phyloP scores from a whole-genome alignment of 768 basidiomycete genomes.

The Kwoniella dejecticola region DNA sequence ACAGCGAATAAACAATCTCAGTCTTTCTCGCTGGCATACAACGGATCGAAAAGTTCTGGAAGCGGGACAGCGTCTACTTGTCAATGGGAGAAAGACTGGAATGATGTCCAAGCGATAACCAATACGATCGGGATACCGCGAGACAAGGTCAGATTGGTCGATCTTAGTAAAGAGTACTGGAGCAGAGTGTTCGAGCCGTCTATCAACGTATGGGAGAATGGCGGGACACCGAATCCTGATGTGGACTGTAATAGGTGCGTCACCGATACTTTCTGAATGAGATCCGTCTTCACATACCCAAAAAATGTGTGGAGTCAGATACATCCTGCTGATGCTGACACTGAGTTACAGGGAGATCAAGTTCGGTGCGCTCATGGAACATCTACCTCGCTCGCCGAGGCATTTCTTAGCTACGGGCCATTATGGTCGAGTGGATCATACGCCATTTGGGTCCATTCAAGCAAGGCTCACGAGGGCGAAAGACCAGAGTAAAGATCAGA shows the following conservation, averaged over 20 bases:
- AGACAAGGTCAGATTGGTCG: conserved; percentile 57
- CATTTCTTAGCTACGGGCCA: conserved; percentile 87
- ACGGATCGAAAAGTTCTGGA: conserved; percentile 63
- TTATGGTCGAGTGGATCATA: conserved; percentile 74
- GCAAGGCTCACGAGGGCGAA: conserved; percentile 58
- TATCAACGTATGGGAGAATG: conserved; percentile 72
- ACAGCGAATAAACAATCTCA: background rate
- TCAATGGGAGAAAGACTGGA: conserved; percentile 95
- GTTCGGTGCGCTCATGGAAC: conserved; percentile 78
- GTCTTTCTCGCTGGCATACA: conserved; percentile 44
- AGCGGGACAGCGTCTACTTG: conserved; percentile 69
- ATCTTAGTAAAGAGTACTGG: conserved; percentile 91
- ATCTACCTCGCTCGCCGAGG: conserved; percentile 57
- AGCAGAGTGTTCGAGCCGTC: conserved; percentile 85
- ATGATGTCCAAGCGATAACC: conserved; percentile 82
- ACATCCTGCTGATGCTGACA: too few species aligned
- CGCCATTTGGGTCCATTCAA: conserved; percentile 31
- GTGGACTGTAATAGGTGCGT: conserved; percentile 75
- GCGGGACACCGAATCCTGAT: conserved; percentile 88
- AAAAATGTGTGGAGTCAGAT: too few species aligned
- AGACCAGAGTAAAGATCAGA: conserved; percentile 80
- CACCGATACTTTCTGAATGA: background rate
- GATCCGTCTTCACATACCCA: too few species aligned
- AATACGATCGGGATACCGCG: conserved; percentile 59
- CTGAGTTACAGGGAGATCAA: conserved; percentile 72